Conservation (phyloP, 371 early-diverging fungal genomes). For the Mortierella sp. region DNA sequence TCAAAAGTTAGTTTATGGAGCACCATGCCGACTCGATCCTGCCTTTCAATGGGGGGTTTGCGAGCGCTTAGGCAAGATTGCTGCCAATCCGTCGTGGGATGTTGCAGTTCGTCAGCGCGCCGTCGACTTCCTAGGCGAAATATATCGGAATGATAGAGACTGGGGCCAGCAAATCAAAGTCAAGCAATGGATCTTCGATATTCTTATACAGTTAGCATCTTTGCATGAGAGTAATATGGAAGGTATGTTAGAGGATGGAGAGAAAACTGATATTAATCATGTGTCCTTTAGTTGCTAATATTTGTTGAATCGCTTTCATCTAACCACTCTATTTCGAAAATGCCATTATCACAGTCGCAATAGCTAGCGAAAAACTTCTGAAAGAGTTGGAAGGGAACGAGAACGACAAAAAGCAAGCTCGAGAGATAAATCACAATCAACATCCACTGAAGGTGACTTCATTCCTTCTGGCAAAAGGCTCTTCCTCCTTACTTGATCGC, state of each 20-base stretch:
- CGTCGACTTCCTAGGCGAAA: slow-evolving; percentile 11
- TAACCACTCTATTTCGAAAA: neutral
- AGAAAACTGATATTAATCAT: neutral
- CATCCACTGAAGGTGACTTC: neutral
- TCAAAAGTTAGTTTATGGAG: slow-evolving; percentile 10
- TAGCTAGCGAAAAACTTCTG: neutral
- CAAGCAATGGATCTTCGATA: slow-evolving; percentile 17
- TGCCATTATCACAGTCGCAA: neutral
- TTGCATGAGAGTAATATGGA: neutral
- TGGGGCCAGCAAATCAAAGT: slow-evolving; percentile 3
- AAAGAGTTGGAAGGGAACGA: neutral
- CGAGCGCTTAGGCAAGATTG: slow-evolving; percentile 8
- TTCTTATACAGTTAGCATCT: slow-evolving; percentile 4
- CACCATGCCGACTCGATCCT: slow-evolving; percentile 19
- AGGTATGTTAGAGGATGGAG: slow-evolving; percentile 1
- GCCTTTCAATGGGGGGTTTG: slow-evolving; percentile 19
- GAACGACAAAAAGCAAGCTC: slow-evolving; percentile 1
- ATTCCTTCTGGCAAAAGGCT: neutral
- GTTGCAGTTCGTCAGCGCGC: neutral
- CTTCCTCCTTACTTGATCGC: slow-evolving; percentile 11
- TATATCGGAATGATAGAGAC: slow-evolving; percentile 14
- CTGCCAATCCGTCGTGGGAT: slow-evolving; percentile 5
- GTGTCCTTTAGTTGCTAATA: too few relatives aligned
- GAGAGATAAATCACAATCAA: too few relatives aligned
- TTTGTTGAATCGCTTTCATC: too few relatives aligned